These are phyloP conservation scores for Isabelozyma pseudorhagii DNA, from an alignment of 805 yeast genomes.

Conservation along the genomic window DNA sequence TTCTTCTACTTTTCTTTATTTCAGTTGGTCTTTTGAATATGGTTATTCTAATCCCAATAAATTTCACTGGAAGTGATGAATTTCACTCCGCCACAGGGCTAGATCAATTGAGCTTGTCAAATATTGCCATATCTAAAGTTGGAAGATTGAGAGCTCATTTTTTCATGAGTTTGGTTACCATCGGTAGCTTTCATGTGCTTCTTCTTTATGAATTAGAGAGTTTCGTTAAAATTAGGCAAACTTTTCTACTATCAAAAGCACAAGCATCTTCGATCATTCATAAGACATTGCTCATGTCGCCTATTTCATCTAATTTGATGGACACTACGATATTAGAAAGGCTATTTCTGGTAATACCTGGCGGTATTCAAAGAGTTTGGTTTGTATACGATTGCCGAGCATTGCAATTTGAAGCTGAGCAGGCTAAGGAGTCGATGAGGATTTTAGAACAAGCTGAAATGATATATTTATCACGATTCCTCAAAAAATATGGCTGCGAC, in stretches of 20 bases:
- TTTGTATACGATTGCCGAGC: slow-evolving; percentile 38
- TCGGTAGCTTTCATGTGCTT: slow-evolving; percentile 54
- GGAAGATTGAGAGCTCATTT: slow-evolving; percentile 60
- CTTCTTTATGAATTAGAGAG: slow-evolving; percentile 54
- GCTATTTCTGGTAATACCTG: slow-evolving; percentile 44
- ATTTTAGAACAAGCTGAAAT: slow-evolving; percentile 26
- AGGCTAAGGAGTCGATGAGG: slow-evolving; percentile 23
- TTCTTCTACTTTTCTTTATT: slow-evolving; percentile 49
- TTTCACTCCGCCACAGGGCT: slow-evolving; percentile 44
- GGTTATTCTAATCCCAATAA: slow-evolving; percentile 63
- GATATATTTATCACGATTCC: slow-evolving; percentile 11
- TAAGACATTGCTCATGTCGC: slow-evolving; percentile 39
- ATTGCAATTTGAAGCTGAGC: slow-evolving; percentile 14
- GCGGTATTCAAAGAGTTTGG: slow-evolving; percentile 58
- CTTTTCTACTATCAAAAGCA: slow-evolving; percentile 27
- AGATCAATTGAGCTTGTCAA: slow-evolving; percentile 70
- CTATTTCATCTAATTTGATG: slow-evolving; percentile 39
- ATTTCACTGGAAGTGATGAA: slow-evolving; percentile 39
- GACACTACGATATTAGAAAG: slow-evolving; percentile 20
- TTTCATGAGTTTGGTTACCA: slow-evolving; percentile 50
- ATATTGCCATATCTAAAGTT: slow-evolving; percentile 54
- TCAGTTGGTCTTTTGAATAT: slow-evolving; percentile 53
- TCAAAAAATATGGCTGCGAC: neutral
- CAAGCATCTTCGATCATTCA: slow-evolving; percentile 23
- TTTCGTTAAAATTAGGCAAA: slow-evolving; percentile 48